phyloP scores from a whole-genome alignment of 441 rosid species.

The Daphne laureola region DNA sequence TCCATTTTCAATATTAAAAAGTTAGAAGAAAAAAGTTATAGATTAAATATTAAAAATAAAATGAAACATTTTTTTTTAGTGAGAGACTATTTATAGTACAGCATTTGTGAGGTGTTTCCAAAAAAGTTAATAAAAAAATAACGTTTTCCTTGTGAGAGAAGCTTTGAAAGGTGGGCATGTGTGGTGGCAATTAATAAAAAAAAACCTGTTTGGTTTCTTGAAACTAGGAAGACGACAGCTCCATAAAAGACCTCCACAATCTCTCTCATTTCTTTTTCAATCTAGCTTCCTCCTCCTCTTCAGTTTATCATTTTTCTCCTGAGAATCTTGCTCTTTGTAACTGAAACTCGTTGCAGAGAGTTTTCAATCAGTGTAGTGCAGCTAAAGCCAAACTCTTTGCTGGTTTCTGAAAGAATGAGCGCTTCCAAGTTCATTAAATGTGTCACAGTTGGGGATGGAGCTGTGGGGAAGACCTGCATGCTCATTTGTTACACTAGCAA shows the following conservation, averaged over 20 bases:
- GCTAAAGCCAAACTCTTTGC: conserved; percentile 11
- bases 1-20: no score
- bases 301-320: conserved; percentile 13
- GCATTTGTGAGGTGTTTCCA: no score
- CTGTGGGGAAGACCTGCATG: conserved; percentile 98
- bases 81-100: no score
- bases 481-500: conserved; percentile 96
- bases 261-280: conserved; percentile 15
- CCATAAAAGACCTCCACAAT: conserved; percentile 14
- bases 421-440: conserved; percentile 96
- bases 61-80: no score
- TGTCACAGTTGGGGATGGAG: conserved; percentile 98
- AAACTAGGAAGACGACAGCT: conserved; percentile 6
- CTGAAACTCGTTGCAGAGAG: conserved; percentile 9
- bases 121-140: no score
- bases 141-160: no score
- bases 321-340: conserved; percentile 14
- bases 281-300: no score
- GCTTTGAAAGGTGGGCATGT: no score
- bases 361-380: conserved; percentile 7
- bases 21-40: no score
- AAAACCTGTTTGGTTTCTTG: neutral
- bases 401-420: conserved; percentile 40
- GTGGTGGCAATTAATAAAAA: no score
- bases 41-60: no score